Evolutionary conservation across 2,329 filamentous ascomycete species (phyloP), one percentile per base, ranked within the genome.

Genomic region (Pseudopithomyces chartarum): DNA sequence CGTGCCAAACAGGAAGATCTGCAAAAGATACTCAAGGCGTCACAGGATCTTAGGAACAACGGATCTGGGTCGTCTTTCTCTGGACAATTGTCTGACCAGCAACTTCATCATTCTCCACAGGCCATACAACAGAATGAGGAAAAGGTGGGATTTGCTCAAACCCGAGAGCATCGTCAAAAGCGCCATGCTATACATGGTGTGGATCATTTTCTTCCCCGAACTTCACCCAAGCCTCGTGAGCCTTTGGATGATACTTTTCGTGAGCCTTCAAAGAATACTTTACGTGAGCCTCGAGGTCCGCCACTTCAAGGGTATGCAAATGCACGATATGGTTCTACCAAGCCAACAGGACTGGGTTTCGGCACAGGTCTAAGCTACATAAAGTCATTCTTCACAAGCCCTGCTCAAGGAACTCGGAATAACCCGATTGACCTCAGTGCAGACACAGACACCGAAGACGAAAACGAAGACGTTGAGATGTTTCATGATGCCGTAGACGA

Each of bases 371-470:
- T 17, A 11, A 15, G 15, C 12, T 23, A 20, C 13, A 10, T 22
- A 17, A 8, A 11, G 22, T 19, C 33, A 39, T 17, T 20, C 2
- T 39, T 19, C 20, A 40, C 10, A 13, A 15, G 20, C 36, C 33
- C 26, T 38, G 7, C 40, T n/a, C 22, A 20, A 17, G 61, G 61
- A 6, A 58, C 54, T 19, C 47, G 38, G 36, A 50, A 61, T 2
- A 26, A 59, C 46, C 58, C 57, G 2, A 60, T 64, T 45, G 26
- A 50, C 6, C 11, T 62, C 11, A 43, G 56, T 17, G 8, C 26
- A 29, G 26, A n/a, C n/a, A 58, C 56, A 2, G 50, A 61, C 13
- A 19, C 43, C 32, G 52, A 59, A 32, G 38, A 46, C 15, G 13
- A 50, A 6, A 32, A 40, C 15, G 19, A 29, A n/a, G 19, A 34